phyloP scores from a whole-genome alignment of 352 stramenopile species.

The Phytopythium delawarense region DNA sequence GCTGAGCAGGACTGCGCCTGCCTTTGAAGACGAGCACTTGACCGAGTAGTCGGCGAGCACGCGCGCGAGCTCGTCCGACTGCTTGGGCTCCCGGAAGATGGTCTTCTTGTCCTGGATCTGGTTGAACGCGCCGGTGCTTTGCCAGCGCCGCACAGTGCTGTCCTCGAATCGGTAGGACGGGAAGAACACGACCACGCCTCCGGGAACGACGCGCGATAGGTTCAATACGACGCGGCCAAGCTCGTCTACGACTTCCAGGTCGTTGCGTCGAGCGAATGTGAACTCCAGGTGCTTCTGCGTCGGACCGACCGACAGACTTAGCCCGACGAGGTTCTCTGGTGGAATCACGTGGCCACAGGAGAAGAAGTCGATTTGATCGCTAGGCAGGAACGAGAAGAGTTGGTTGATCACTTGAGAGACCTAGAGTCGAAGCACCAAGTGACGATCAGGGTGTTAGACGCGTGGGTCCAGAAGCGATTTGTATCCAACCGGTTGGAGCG shows the following conservation, averaged over 20 bases:
- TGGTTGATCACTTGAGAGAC: constrained; percentile 93
- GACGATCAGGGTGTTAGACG: not conserved
- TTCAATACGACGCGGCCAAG: constrained; percentile 93
- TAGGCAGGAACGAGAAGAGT: constrained; percentile 86
- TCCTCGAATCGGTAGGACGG: constrained; percentile 97
- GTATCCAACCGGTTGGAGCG: constrained; percentile 3
- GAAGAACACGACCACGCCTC: constrained; percentile 97
- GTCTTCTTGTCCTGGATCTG: constrained; percentile 88
- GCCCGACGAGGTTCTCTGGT: constrained; percentile 85
- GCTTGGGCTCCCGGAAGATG: constrained; percentile 94
- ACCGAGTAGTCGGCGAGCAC: constrained; percentile 87
- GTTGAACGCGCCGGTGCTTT: constrained; percentile 66
- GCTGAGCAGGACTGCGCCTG: constrained; percentile 90
- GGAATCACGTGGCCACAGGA: constrained; percentile 99
- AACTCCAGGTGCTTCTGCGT: constrained; percentile 93
- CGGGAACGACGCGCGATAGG: constrained; percentile 86
- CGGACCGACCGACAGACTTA: constrained; percentile 74
- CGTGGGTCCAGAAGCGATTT: not conserved
- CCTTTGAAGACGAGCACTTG: constrained; percentile 27
- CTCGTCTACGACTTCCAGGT: constrained; percentile 88
- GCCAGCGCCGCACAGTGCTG: constrained; percentile 84
- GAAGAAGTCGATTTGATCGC: constrained; percentile 90
- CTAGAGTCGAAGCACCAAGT: constrained; percentile 15
- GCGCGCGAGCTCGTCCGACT: constrained; percentile 89
- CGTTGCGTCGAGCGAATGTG: constrained; percentile 78